Base-by-base conservation (phyloP, 331 rosid species). In the Rosa hybrid region DNA sequence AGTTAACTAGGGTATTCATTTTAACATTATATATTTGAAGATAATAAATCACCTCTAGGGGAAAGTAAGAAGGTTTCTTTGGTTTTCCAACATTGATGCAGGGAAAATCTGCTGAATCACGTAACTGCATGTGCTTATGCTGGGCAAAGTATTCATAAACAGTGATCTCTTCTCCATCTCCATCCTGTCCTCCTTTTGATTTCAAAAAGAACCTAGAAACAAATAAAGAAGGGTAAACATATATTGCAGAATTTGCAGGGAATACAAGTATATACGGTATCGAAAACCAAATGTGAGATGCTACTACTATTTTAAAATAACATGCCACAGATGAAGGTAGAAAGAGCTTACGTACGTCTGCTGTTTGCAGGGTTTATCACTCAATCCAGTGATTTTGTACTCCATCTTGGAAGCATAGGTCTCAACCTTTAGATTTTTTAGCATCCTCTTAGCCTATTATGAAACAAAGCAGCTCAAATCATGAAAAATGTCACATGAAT, bases 1-100 rank as follows among this genome's bases (percentile, higher is more conserved):
- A 49, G 49, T 12, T 12, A 6, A 42, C 7, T 51, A 25, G 20
- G n/a, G 27, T 8, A 53, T 54, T 49, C 41, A 74, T 14, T 17
- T 18, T 34, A 38, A 51, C 49, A 38, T 21, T 8, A 6, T 5
- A 6, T 5, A 0, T 54, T 5, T 49, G 38, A 54, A 11, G 50
- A 18, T 10, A 20, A 18, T 53, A 27, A 18, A 30, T 74, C 50
- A 94, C 98, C 98, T 54, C 62, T 18, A 93, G 44, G 0, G 98
- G 99, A 65, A 93, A 68, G 77, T 59, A 93, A 3, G 96, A 91
- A 1, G 99, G 98, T 3, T 90, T 83, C 79, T 95, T 91, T 0
- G 99, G 94, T 86, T 93, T 93, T 17, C 99, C 99, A 8, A 93
- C 99, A 86, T 93, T 93, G 16, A 95, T 81, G 67, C 99, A 95